phyloP scores from a whole-genome alignment of 805 yeast species.

The Ogataea paradorogensis region DNA sequence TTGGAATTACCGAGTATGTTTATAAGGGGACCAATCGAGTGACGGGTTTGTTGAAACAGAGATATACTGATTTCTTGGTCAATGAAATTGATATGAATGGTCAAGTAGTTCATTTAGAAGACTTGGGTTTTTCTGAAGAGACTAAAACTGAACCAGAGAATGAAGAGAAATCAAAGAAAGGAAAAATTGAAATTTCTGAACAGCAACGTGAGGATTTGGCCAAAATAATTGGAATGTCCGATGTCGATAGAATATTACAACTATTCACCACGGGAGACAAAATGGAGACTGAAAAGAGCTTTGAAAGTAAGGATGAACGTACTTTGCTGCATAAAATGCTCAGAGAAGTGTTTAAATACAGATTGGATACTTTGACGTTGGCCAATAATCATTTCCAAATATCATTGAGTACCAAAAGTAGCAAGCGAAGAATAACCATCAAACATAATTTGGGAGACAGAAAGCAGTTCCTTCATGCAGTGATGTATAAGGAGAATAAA shows the following conservation, averaged over 20 bases:
- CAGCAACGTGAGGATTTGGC: slow-evolving; percentile 48
- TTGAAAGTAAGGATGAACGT: slow-evolving; percentile 69
- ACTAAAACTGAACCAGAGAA: slow-evolving; percentile 28
- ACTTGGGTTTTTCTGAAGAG: slow-evolving; percentile 58
- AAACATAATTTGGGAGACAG: slow-evolving; percentile 73
- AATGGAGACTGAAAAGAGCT: slow-evolving; percentile 54
- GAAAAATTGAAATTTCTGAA: slow-evolving; percentile 33
- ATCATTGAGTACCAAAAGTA: slow-evolving; percentile 41
- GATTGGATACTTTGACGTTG: slow-evolving; percentile 77
- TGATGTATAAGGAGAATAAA: slow-evolving; percentile 88
- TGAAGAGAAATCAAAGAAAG: slow-evolving; percentile 34
- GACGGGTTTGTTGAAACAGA: slow-evolving; percentile 74
- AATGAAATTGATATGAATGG: slow-evolving; percentile 76
- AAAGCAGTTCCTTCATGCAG: slow-evolving; percentile 68
- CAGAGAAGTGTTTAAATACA: slow-evolving; percentile 68
- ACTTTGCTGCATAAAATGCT: slow-evolving; percentile 75
- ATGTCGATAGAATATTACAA: slow-evolving; percentile 50
- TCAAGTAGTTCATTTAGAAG: slow-evolving; percentile 68
- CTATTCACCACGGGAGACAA: slow-evolving; percentile 52
- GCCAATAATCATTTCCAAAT: slow-evolving; percentile 62
- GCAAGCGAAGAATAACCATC: slow-evolving; percentile 41
- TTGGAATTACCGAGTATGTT: slow-evolving; percentile 78
- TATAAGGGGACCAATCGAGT: slow-evolving; percentile 60
- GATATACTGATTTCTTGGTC: slow-evolving; percentile 91
- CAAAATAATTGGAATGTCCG: slow-evolving; percentile 57